Conservation (phyloP, 2,329 filamentous ascomycete genomes). For the Penicillium sp. region DNA sequence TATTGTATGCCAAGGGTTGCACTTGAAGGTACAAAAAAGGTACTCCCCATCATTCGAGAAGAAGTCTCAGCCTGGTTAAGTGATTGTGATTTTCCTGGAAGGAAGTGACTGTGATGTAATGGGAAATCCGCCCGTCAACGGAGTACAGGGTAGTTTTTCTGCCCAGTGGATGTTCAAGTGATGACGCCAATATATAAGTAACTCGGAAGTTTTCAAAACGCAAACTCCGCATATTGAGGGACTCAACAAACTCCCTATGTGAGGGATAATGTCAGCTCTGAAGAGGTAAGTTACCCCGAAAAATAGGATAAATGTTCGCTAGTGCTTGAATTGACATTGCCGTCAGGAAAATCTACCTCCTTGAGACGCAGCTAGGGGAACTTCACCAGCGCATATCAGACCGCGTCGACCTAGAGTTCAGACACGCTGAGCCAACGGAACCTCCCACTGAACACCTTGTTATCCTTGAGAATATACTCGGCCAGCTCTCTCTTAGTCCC, state of each 20-base stretch:
- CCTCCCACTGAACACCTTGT: constrained; percentile 35
- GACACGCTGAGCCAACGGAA: constrained; percentile 14
- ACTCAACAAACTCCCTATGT: background rate
- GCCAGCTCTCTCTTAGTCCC: constrained; percentile 71
- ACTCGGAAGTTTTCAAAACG: background rate
- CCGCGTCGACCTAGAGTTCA: constrained; percentile 18
- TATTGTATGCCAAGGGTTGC: too few relatives aligned
- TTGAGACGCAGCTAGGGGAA: constrained; percentile 64
- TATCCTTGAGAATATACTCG: constrained; percentile 70
- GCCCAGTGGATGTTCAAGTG: background rate
- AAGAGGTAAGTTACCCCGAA: constrained; percentile 3
- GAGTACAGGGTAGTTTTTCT: background rate
- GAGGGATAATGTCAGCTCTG: constrained; percentile 14
- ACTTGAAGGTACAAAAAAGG: too few relatives aligned
- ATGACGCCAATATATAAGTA: background rate
- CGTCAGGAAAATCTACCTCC: constrained; percentile 58
- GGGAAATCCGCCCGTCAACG: too few relatives aligned
- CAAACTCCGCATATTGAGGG: background rate
- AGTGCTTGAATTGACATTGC: background rate
- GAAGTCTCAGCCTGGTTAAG: too few relatives aligned
- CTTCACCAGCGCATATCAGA: constrained; percentile 53
- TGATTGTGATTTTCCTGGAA: too few relatives aligned
- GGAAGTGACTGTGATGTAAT: too few relatives aligned
- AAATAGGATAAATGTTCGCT: background rate
- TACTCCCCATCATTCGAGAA: too few relatives aligned